Evolutionary conservation across 2,329 filamentous ascomycete species (phyloP).

Genomic region (Venturia effusa): DNA sequence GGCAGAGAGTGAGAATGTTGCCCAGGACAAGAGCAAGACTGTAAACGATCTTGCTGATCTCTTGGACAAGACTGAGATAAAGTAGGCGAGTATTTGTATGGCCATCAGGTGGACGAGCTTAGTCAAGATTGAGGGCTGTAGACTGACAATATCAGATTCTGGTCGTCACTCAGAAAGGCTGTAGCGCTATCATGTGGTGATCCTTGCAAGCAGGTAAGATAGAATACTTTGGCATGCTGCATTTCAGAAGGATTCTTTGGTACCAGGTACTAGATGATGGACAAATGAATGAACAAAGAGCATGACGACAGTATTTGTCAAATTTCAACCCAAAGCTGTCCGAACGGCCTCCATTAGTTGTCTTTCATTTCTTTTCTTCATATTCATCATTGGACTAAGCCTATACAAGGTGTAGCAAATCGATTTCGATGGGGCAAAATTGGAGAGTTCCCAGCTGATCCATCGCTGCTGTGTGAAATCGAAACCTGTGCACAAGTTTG

Average conservation of each 20-base stretch:
- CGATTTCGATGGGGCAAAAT: too few relatives aligned
- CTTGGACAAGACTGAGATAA: slow-evolving; percentile 55
- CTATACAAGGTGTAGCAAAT: too few relatives aligned
- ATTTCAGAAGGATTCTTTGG: neutral
- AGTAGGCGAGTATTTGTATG: neutral
- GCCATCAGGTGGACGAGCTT: neutral
- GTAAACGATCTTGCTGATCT: slow-evolving; percentile 71
- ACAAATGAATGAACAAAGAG: neutral
- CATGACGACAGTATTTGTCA: neutral
- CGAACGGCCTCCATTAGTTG: too few relatives aligned
- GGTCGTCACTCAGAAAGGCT: neutral
- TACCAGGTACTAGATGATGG: neutral
- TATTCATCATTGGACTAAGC: too few relatives aligned
- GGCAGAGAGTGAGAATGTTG: slow-evolving; percentile 63
- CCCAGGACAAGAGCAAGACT: slow-evolving; percentile 59
- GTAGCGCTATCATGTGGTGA: neutral
- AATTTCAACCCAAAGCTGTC: too few relatives aligned
- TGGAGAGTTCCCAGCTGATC: too few relatives aligned
- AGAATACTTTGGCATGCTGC: neutral
- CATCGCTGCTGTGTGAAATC: too few relatives aligned
- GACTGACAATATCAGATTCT: neutral
- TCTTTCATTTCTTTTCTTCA: too few relatives aligned
- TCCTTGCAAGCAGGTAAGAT: neutral
- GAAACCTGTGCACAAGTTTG: neutral
- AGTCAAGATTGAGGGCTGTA: neutral